These are phyloP conservation scores for Penicillium sp. DNA, from an alignment of 2,329 filamentous ascomycete genomes.

Conservation along the genomic window DNA sequence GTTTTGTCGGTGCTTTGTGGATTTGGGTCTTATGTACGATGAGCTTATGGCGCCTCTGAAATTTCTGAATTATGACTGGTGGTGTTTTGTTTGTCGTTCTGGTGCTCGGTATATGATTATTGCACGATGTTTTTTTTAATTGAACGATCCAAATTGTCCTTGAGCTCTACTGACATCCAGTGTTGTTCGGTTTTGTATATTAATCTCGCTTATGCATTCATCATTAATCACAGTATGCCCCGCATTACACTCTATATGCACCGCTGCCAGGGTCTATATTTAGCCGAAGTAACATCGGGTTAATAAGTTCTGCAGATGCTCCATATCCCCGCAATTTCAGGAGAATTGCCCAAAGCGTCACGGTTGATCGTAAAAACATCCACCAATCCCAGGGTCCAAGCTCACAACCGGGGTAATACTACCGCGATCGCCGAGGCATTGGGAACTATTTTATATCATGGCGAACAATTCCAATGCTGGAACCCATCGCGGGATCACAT, in stretches of 20 bases:
- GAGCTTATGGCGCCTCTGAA: neutral
- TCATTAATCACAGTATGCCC: neutral
- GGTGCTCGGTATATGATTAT: neutral
- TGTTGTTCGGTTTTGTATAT: neutral
- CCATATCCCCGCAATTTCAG: conserved; percentile 11
- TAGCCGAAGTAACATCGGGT: neutral
- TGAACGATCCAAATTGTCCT: neutral
- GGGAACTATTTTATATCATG: conserved; percentile 1
- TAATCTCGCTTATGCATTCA: neutral
- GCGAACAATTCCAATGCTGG: neutral
- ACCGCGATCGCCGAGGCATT: conserved; percentile 22
- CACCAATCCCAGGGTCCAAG: conserved; percentile 25
- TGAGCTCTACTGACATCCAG: neutral
- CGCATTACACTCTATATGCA: neutral
- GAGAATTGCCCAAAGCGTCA: conserved; percentile 21
- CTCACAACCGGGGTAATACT: conserved; percentile 17
- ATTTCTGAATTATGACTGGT: neutral
- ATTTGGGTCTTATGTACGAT: neutral
- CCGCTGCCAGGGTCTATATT: neutral
- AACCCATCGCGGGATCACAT: neutral
- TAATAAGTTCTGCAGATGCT: neutral
- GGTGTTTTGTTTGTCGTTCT: neutral
- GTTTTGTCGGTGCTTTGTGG: neutral
- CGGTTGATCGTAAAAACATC: conserved; percentile 20
- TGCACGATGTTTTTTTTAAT: neutral